Percentiles rank a stretch among this genome's conserved stretches.
Conservation (phyloP, 371 early-diverging fungal species). For the Actinomortierella ambigua region DNA sequence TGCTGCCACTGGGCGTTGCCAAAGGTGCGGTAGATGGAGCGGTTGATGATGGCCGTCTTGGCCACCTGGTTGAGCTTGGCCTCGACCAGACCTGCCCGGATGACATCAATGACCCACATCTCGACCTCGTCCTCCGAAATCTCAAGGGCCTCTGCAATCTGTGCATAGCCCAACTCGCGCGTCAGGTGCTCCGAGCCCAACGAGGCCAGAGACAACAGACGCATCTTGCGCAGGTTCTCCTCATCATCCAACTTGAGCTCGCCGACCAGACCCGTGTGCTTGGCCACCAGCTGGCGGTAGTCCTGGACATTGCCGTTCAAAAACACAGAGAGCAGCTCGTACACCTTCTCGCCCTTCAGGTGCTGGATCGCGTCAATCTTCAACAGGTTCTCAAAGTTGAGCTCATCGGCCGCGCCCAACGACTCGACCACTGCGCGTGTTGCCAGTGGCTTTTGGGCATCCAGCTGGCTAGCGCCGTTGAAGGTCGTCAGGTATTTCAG, state of each 20-base stretch:
- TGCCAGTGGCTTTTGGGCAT: constrained; percentile 54
- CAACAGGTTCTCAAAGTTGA: constrained; percentile 82
- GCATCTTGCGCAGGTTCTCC: constrained; percentile 79
- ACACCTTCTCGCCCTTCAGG: constrained; percentile 63
- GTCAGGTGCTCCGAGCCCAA: constrained; percentile 78
- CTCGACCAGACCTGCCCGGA: constrained; percentile 91
- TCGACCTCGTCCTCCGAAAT: constrained; percentile 86
- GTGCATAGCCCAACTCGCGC: constrained; percentile 71
- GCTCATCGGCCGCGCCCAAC: constrained; percentile 72
- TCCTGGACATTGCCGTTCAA: constrained; percentile 71
- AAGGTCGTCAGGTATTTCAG: constrained; percentile 70
- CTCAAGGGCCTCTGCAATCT: constrained; percentile 76
- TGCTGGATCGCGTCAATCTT: constrained; percentile 74
- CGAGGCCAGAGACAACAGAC: constrained; percentile 83
- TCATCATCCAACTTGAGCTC: constrained; percentile 62
- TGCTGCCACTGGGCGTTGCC: constrained; percentile 82
- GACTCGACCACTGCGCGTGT: constrained; percentile 68
- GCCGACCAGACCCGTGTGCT: constrained; percentile 56
- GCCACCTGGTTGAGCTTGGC: constrained; percentile 93
- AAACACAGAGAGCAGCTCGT: constrained; percentile 78
- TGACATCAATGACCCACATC: constrained; percentile 92
- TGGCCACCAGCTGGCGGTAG: constrained; percentile 65
- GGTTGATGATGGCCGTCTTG: constrained; percentile 71
- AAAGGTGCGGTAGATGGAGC: constrained; percentile 88
- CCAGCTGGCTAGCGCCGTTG: constrained; percentile 48